A percentile compares a stretch with the other conserved stretches of the same genome.
Evolutionary conservation across 2,329 filamentous ascomycete genomes (phyloP).

Genomic region (Venturia effusa): DNA sequence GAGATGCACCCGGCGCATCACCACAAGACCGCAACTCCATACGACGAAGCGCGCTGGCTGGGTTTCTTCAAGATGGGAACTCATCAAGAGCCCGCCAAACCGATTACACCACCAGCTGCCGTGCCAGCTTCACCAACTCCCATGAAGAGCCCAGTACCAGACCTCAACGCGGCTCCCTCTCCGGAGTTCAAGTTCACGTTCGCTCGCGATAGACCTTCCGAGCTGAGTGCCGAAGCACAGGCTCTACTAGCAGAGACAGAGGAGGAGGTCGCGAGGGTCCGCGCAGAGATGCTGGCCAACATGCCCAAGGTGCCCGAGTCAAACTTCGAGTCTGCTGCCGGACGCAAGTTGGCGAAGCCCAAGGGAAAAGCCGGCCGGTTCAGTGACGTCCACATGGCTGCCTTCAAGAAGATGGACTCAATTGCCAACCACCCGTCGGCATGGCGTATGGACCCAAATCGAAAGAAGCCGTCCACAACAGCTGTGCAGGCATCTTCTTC

Average conservation of each 20-base stretch:
- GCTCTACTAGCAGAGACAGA: slow-evolving; percentile 56
- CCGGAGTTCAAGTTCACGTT: slow-evolving; percentile 58
- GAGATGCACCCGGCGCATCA: slow-evolving; percentile 90
- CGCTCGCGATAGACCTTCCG: slow-evolving; percentile 41
- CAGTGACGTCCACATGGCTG: slow-evolving; percentile 73
- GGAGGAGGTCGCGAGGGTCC: slow-evolving; percentile 60
- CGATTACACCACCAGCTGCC: slow-evolving; percentile 13
- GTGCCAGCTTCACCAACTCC: not conserved
- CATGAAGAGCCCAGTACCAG: not conserved
- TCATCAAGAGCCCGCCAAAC: slow-evolving; percentile 34
- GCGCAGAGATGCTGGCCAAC: slow-evolving; percentile 54
- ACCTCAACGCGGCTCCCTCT: slow-evolving; percentile 26
- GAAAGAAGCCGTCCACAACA: slow-evolving; percentile 34
- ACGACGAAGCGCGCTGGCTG: slow-evolving; percentile 69
- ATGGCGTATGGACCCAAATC: slow-evolving; percentile 51
- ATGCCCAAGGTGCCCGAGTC: slow-evolving; percentile 21
- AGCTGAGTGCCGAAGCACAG: slow-evolving; percentile 51
- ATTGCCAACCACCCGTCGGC: slow-evolving; percentile 78
- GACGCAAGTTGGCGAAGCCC: slow-evolving; percentile 67
- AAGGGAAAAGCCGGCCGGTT: slow-evolving; percentile 70
- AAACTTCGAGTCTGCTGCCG: slow-evolving; percentile 36
- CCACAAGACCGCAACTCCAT: slow-evolving; percentile 60
- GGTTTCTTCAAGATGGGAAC: slow-evolving; percentile 69
- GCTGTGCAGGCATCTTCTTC: slow-evolving; percentile 25
- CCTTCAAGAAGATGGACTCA: slow-evolving; percentile 97